Evolutionary conservation across 2,329 filamentous ascomycete genomes (phyloP), one percentile per base, ranked within the genome.

Genomic region (Pseudogymnoascus sp.): DNA sequence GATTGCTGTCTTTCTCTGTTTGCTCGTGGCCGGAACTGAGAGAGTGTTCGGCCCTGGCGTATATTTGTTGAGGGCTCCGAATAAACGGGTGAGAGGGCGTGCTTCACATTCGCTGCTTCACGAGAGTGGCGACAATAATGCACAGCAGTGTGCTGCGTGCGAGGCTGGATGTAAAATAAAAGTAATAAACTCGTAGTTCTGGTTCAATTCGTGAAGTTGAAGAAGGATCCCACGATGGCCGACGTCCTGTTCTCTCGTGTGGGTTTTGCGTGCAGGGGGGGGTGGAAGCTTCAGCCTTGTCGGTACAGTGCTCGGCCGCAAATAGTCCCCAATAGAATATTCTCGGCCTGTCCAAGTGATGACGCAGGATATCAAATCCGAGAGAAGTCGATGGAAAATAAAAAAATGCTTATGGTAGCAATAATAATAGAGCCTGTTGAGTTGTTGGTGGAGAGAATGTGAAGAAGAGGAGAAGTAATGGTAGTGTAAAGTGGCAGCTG

Each of bases 1-100:
- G 26, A 33, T 56, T 4, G 10, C 47, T 78, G 29, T 56, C n/a
- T 56, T 56, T 56, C 29, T 56, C 29, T 56, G n/a, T 56, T n/a
- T 33, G 26, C n/a, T 56, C n/a, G 47, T 16, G 26, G 2, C 47
- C 10, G 33, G 5, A 3, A 24, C 24, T 13, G 29, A 16, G 26
- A 56, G 26, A 19, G 47, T 33, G 29, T 56, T 33, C n/a, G 8
- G 47, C 26, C 47, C 8, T 56, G n/a, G 24, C 6, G 14, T 19
- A 13, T 56, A 56, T 56, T 56, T 56, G 47, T 56, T 56, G 47
- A 33, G 47, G 26, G 26, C 10, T 56, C 26, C 26, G 26, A 56
- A 13, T 11, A 56, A 56, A 33, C 29, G 47, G 47, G 26, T 56
- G 47, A 16, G 42, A 33, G 10, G 5, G 47, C 11, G n/a, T 56